These are phyloP conservation scores for Colletotrichum sp. DNA, from an alignment of 2,329 filamentous ascomycete genomes.

Conservation along the genomic window DNA sequence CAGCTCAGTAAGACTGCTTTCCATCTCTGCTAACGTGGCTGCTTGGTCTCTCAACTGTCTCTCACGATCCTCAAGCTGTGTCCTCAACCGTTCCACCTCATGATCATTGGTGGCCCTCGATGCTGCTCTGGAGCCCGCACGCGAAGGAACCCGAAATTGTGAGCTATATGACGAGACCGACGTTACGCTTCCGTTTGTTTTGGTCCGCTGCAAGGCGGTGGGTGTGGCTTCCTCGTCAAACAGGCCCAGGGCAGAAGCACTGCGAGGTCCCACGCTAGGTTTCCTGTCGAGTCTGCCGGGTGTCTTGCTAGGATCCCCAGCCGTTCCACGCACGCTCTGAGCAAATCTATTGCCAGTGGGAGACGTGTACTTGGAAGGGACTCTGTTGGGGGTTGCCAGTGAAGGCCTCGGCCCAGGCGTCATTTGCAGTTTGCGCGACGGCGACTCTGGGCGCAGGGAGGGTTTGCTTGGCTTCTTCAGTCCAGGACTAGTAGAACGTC, in stretches of 20 bases:
- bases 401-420: constrained; percentile 64
- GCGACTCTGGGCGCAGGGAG: constrained; percentile 90
- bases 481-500: constrained; percentile 71
- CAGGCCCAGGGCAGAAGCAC: constrained; percentile 63
- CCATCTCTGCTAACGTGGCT: constrained; percentile 84
- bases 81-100: constrained; percentile 75
- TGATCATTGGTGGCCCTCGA: constrained; percentile 62
- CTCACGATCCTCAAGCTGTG: constrained; percentile 83
- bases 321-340: constrained; percentile 66
- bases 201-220: constrained; percentile 53
- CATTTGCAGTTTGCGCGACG: constrained; percentile 72
- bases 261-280: constrained; percentile 60
- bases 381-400: constrained; percentile 56
- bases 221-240: constrained; percentile 65
- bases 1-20: constrained; percentile 82
- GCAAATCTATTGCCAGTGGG: constrained; percentile 68
- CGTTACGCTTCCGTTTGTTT: constrained; percentile 58
- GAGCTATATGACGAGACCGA: constrained; percentile 61
- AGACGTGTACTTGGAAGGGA: constrained; percentile 65
- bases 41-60: constrained; percentile 89
- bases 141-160: constrained; percentile 58
- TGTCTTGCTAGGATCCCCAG: constrained; percentile 67
- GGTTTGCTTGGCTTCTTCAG: constrained; percentile 71
- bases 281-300: constrained; percentile 50
- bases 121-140: constrained; percentile 33